phyloP scores from a whole-genome alignment of 371 early-diverging fungal genomes.

The Paraphysoderma sedebokerense region DNA sequence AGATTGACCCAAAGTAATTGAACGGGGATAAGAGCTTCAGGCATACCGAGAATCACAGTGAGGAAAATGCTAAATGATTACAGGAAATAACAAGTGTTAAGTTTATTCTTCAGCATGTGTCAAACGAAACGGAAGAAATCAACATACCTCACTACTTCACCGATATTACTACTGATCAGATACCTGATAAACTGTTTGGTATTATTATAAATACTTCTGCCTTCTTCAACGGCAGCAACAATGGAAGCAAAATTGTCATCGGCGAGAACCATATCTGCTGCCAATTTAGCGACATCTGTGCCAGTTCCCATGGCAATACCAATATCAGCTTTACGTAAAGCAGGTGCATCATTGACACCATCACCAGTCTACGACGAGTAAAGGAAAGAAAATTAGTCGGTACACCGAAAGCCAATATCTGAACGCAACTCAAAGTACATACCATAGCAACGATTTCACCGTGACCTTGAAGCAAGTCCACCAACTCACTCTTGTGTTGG shows the following conservation, averaged over 20 bases:
- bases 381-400: neutral
- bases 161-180: constrained; percentile 10
- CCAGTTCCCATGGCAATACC: constrained; percentile 97
- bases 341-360: constrained; percentile 97
- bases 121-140: neutral
- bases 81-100: too few species aligned
- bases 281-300: constrained; percentile 94
- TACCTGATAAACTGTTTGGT: constrained; percentile 95
- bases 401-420: too few species aligned
- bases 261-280: constrained; percentile 92
- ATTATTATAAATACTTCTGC: constrained; percentile 90
- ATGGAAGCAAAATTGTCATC: constrained; percentile 97
- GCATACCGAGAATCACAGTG: constrained; percentile 78
- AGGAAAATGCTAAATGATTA: constrained; percentile 72
- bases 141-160: constrained; percentile 4
- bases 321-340: constrained; percentile 92
- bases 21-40: constrained; percentile 93
- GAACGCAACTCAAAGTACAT: neutral
- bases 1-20: constrained; percentile 96
- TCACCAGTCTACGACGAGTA: constrained; percentile 66
- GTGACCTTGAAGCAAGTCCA: constrained; percentile 63
- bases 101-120: too few species aligned
- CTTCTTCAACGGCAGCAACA: constrained; percentile 89
- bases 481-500: constrained; percentile 81
- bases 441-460: constrained; percentile 91